Conservation (phyloP, 176 grass and related monocot genomes). For the Paspalum notatum region DNA sequence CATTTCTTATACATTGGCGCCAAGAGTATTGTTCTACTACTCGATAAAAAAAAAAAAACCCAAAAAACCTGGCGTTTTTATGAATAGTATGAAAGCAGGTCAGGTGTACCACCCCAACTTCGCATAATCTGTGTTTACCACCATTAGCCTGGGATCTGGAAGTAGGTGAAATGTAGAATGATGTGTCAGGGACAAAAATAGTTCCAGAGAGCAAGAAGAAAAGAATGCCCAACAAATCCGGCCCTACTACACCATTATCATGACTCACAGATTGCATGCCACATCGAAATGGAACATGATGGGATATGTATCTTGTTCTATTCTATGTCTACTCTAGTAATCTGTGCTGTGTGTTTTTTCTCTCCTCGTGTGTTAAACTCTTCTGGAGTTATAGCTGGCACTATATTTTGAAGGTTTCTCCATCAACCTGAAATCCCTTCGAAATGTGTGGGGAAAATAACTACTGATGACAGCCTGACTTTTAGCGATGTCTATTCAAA, state of each 20-base stretch:
- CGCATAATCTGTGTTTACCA: not conserved
- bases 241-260: not conserved
- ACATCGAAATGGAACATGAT: not conserved
- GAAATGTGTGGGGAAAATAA: not conserved
- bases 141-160: not conserved
- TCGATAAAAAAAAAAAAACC: not conserved
- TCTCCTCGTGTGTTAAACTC: not conserved
- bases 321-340: not conserved
- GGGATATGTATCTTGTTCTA: not conserved
- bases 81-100: not conserved
- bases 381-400: not conserved
- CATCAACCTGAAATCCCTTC: not conserved
- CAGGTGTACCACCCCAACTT: not conserved
- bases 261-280: not conserved
- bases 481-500: not conserved
- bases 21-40: not conserved
- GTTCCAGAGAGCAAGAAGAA: not conserved
- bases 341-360: not conserved
- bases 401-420: not conserved
- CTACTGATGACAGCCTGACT: not conserved
- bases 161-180: constrained; percentile 19
- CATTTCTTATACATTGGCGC: not conserved
- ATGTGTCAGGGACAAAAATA: not conserved
- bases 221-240: not conserved
- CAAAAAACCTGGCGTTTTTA: not conserved